phyloP scores from a whole-genome alignment of 2,329 filamentous ascomycete species.

The Verticillium dahliae region DNA sequence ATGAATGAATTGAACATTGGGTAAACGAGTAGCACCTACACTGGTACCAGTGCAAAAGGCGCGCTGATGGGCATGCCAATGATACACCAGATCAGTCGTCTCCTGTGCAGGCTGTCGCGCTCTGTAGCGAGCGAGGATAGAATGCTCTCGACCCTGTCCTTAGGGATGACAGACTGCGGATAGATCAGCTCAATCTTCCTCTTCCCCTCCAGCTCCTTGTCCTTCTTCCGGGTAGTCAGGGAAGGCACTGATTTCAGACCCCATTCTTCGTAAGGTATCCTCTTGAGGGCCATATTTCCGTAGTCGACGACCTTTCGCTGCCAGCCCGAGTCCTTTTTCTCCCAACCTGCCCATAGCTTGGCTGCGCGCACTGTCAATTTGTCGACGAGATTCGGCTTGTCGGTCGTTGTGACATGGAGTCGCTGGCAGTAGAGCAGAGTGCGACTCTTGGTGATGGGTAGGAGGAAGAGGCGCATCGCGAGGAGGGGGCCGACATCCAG shows the following conservation, averaged over 20 bases:
- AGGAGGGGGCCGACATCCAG: not conserved
- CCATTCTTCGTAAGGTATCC: slow-evolving; percentile 97
- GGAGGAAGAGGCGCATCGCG: slow-evolving; percentile 82
- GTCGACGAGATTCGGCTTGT: slow-evolving; percentile 55
- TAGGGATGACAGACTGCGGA: slow-evolving; percentile 62
- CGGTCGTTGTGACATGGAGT: slow-evolving; percentile 48
- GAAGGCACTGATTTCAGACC: slow-evolving; percentile 90
- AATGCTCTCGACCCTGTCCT: slow-evolving; percentile 56
- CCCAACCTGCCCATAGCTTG: slow-evolving; percentile 79
- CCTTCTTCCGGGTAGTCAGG: slow-evolving; percentile 58
- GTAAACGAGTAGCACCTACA: slow-evolving; percentile 52
- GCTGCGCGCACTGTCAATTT: slow-evolving; percentile 65
- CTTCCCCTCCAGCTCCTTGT: slow-evolving; percentile 55
- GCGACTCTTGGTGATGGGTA: slow-evolving; percentile 86
- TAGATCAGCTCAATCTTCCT: slow-evolving; percentile 70
- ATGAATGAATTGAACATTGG: not conserved
- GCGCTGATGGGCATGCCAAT: slow-evolving; percentile 75
- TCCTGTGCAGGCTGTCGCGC: slow-evolving; percentile 69
- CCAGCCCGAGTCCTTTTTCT: slow-evolving; percentile 78
- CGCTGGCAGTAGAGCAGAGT: slow-evolving; percentile 90
- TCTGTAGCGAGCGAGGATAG: slow-evolving; percentile 70
- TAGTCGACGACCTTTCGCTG: slow-evolving; percentile 80
- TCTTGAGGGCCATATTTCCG: slow-evolving; percentile 77
- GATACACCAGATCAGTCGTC: slow-evolving; percentile 73
- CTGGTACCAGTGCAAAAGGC: slow-evolving; percentile 75